Evolutionary conservation across 225 moss, liverwort and hornwort genomes (phyloP).

Genomic region (Lunularia cruciata): DNA sequence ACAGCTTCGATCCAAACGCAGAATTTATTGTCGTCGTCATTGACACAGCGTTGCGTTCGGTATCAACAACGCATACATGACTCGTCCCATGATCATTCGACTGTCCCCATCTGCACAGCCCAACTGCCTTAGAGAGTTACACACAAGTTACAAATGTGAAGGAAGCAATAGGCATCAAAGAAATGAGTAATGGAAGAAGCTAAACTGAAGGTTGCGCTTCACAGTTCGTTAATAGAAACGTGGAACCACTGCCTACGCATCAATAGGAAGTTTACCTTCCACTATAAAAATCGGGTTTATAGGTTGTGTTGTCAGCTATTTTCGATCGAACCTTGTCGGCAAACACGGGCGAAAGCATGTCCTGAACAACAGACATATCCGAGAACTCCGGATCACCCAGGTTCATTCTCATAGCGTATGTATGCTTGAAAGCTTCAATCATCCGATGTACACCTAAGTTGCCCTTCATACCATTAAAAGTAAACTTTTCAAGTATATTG

Average conservation of each 20-base stretch:
- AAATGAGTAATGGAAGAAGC: background rate
- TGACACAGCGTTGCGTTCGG: slow-evolving; percentile 58
- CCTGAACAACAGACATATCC: slow-evolving; percentile 58
- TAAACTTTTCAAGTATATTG: slow-evolving; percentile 62
- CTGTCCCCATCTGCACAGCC: slow-evolving; percentile 50
- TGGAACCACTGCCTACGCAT: too few relatives aligned
- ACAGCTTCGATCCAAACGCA: slow-evolving; percentile 56
- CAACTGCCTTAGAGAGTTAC: too few relatives aligned
- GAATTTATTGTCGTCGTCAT: slow-evolving; percentile 76
- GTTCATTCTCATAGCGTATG: slow-evolving; percentile 67
- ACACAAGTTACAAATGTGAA: background rate
- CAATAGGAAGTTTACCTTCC: slow-evolving; percentile 65
- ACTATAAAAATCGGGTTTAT: slow-evolving; percentile 65
- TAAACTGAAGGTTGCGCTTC: too few relatives aligned
- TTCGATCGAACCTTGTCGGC: slow-evolving; percentile 49
- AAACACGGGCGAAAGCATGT: slow-evolving; percentile 68
- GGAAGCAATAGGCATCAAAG: too few relatives aligned
- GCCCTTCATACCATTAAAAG: slow-evolving; percentile 30
- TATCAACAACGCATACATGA: slow-evolving; percentile 72
- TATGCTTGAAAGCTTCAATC: slow-evolving; percentile 85
- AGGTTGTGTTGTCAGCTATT: slow-evolving; percentile 73
- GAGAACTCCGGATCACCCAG: slow-evolving; percentile 69
- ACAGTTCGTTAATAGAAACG: too few relatives aligned
- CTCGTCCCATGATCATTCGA: slow-evolving; percentile 74
- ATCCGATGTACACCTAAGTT: slow-evolving; percentile 64